Conservation (phyloP, 1,284 basidiomycete species). For the Amylostereum areolatum region DNA sequence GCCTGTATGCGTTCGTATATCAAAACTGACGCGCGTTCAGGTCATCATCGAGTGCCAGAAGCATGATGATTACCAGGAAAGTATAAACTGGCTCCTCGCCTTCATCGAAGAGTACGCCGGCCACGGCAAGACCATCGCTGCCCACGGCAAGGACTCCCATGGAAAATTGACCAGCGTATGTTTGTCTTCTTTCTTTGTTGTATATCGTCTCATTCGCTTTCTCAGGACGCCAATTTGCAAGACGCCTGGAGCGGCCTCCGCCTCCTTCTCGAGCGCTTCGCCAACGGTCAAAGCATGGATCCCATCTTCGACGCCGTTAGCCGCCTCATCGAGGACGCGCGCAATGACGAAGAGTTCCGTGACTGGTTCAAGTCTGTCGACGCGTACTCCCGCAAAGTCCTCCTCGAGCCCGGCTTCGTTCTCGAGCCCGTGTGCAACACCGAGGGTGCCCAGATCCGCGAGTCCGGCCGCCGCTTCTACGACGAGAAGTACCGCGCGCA, state of each 20-base stretch:
- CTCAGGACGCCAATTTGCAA: slow-evolving; percentile 50
- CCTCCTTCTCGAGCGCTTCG: slow-evolving; percentile 87
- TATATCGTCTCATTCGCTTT: neutral
- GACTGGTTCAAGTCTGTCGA: slow-evolving; percentile 74
- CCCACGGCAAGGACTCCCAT: slow-evolving; percentile 33
- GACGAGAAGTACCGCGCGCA: slow-evolving; percentile 81
- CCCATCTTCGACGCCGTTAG: slow-evolving; percentile 70
- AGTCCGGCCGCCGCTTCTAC: slow-evolving; percentile 76
- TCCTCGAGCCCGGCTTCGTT: slow-evolving; percentile 87
- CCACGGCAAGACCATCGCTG: slow-evolving; percentile 49
- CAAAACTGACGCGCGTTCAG: slow-evolving; percentile 32
- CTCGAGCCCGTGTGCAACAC: slow-evolving; percentile 72
- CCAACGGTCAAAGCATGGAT: slow-evolving; percentile 67
- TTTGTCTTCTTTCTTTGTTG: neutral
- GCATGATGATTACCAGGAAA: slow-evolving; percentile 86
- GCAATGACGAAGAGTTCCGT: slow-evolving; percentile 71
- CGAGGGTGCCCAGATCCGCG: slow-evolving; percentile 56
- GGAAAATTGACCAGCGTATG: slow-evolving; percentile 18
- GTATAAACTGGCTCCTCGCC: slow-evolving; percentile 71
- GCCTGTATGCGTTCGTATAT: slow-evolving; percentile 8
- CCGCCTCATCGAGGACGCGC: slow-evolving; percentile 71
- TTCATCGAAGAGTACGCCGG: slow-evolving; percentile 72
- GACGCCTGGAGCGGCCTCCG: slow-evolving; percentile 65
- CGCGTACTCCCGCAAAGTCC: slow-evolving; percentile 61
- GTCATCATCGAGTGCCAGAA: slow-evolving; percentile 91